Evolutionary conservation across 768 basidiomycete species (phyloP).

Genomic region (Termitomyces sp.): DNA sequence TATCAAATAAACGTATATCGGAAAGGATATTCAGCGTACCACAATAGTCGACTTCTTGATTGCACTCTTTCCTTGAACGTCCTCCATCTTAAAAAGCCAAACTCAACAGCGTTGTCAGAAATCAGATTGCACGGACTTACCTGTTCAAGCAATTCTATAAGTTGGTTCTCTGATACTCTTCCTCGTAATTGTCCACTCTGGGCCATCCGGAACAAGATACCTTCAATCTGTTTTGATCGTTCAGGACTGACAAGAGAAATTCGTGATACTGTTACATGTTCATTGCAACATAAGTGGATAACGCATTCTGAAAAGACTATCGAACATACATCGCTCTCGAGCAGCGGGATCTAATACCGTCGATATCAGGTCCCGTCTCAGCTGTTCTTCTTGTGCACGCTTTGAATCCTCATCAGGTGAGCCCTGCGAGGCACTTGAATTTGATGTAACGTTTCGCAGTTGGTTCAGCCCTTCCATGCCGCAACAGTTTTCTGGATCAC

Average conservation of each 20-base stretch:
- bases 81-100: slow-evolving; percentile 43
- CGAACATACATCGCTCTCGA: slow-evolving; percentile 69
- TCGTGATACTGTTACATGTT: slow-evolving; percentile 61
- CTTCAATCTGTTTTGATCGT: slow-evolving; percentile 77
- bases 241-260: slow-evolving; percentile 86
- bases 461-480: slow-evolving; percentile 12
- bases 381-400: slow-evolving; percentile 43
- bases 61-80: slow-evolving; percentile 44
- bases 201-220: slow-evolving; percentile 75
- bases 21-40: slow-evolving; percentile 29
- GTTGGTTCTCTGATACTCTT: slow-evolving; percentile 72
- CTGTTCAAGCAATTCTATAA: slow-evolving; percentile 86
- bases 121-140: slow-evolving; percentile 32
- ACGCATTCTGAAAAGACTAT: not conserved
- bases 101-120: slow-evolving; percentile 22
- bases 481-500: not conserved
- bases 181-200: slow-evolving; percentile 79
- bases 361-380: slow-evolving; percentile 72
- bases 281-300: slow-evolving; percentile 3
- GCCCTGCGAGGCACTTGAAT: slow-evolving; percentile 1
- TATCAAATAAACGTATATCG: not conserved
- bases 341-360: slow-evolving; percentile 76
- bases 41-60: slow-evolving; percentile 58
- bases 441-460: slow-evolving; percentile 2
- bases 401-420: not conserved